phyloP scores from a whole-genome alignment of 2,329 filamentous ascomycete species.

The Lizonia empirigonia region DNA sequence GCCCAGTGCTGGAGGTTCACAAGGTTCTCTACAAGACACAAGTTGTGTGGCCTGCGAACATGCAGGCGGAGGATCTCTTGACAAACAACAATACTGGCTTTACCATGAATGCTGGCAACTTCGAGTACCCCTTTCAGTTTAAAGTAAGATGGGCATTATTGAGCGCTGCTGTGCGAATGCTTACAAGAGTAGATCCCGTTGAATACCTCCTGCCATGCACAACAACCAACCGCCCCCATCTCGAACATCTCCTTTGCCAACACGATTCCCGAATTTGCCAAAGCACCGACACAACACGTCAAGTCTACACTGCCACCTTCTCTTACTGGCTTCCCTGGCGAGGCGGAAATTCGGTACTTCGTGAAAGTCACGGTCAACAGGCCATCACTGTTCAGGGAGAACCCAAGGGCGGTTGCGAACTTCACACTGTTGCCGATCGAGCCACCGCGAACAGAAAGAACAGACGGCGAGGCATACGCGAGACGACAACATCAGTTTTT shows the following conservation, averaged over 20 bases:
- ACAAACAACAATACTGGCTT: conserved; percentile 54
- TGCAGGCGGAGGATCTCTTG: conserved; percentile 46
- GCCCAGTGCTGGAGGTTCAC: conserved; percentile 57
- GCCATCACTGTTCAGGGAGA: conserved; percentile 89
- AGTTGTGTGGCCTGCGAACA: conserved; percentile 71
- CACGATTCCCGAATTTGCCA: conserved; percentile 52
- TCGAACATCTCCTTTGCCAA: conserved; percentile 53
- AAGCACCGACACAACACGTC: conserved; percentile 66
- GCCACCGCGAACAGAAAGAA: conserved; percentile 71
- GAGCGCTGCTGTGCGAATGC: not conserved
- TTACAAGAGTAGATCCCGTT: conserved; percentile 56
- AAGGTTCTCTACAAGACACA: conserved; percentile 75
- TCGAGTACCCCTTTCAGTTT: conserved; percentile 79
- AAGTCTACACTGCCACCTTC: conserved; percentile 88
- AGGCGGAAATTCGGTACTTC: conserved; percentile 92
- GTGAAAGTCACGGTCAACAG: conserved; percentile 93
- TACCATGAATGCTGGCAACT: conserved; percentile 70
- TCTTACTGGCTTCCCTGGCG: conserved; percentile 80
- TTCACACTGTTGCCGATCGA: conserved; percentile 95
- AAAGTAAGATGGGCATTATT: conserved; percentile 61
- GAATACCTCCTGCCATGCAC: conserved; percentile 69
- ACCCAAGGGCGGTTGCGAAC: conserved; percentile 65
- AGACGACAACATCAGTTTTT: conserved; percentile 69
- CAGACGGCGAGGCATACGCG: conserved; percentile 82
- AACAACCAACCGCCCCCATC: conserved; percentile 43